Evolutionary conservation across 306 rosid genomes (phyloP).

Genomic region (Citrullus colocynthis): DNA sequence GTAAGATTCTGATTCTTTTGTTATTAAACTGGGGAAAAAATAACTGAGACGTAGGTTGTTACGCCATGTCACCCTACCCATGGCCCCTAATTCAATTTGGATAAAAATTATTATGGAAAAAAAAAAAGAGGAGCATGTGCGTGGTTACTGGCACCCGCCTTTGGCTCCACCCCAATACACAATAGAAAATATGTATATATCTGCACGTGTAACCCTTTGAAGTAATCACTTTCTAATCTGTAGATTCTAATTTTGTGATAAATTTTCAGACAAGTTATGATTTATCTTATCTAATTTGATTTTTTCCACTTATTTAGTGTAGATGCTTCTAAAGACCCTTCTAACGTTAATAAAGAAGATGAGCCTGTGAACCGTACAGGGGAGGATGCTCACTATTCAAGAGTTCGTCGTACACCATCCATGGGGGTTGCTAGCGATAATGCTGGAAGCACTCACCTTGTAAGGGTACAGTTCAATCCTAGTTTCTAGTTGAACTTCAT

Average conservation of each 20-base stretch:
- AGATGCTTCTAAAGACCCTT: conserved; percentile 32
- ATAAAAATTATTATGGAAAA: not conserved
- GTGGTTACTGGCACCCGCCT: not conserved
- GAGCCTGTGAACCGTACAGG: conserved; percentile 25
- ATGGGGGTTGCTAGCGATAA: conserved; percentile 51
- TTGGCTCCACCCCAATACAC: not conserved
- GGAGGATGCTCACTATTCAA: conserved; percentile 24
- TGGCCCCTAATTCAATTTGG: not conserved
- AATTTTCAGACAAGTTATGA: not conserved
- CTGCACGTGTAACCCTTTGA: not conserved
- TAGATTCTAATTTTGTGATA: not conserved
- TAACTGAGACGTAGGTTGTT: not conserved
- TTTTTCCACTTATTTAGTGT: conserved; percentile 28
- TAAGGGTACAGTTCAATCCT: conserved; percentile 33
- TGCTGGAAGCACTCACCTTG: conserved; percentile 44
- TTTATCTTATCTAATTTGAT: not conserved
- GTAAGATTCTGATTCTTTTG: conserved; percentile 19
- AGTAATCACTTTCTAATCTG: not conserved
- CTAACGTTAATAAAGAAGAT: conserved; percentile 34
- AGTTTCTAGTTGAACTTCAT: not conserved
- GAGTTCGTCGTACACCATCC: conserved; percentile 42
- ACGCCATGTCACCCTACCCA: not conserved
- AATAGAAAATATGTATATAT: not conserved
- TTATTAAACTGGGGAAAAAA: not conserved
- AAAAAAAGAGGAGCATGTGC: not conserved